Evolutionary conservation across 2,329 filamentous ascomycete genomes (phyloP).

Genomic region (Apiospora rasikravindrae): DNA sequence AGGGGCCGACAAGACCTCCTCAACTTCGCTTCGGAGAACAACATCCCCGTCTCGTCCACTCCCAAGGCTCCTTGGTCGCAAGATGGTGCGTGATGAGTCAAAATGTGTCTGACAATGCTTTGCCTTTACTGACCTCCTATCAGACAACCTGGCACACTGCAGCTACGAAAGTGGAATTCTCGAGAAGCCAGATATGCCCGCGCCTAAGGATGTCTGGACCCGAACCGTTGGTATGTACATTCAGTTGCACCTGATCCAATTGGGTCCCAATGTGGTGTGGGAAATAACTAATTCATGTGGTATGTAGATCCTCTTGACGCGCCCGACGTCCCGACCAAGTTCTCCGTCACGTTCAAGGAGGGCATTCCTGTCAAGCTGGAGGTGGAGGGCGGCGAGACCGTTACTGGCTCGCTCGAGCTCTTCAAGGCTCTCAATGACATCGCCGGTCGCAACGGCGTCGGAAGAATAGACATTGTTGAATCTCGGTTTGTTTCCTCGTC

Average conservation of each 20-base stretch:
- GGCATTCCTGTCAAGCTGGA: conserved; percentile 69
- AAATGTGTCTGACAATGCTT: neutral
- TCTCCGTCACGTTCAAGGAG: conserved; percentile 75
- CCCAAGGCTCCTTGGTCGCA: conserved; percentile 63
- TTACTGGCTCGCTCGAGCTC: conserved; percentile 73
- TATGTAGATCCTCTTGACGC: conserved; percentile 74
- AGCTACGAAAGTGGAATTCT: conserved; percentile 80
- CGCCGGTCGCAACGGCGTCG: conserved; percentile 72
- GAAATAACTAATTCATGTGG: too few relatives aligned
- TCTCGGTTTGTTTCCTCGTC: conserved; percentile 56
- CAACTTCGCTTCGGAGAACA: conserved; percentile 69
- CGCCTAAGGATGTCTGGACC: conserved; percentile 83
- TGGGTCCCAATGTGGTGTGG: too few relatives aligned
- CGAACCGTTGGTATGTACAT: too few relatives aligned
- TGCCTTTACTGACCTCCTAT: conserved; percentile 18
- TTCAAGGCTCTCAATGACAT: conserved; percentile 76
- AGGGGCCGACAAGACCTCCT: conserved; percentile 73
- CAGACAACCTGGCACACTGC: conserved; percentile 77
- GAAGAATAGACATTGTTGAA: conserved; percentile 73
- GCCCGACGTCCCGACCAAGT: conserved; percentile 72
- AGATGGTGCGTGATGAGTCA: conserved; percentile 20
- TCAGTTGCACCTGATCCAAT: too few relatives aligned
- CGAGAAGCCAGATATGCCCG: conserved; percentile 67
- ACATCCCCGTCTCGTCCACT: conserved; percentile 73
- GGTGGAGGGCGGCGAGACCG: conserved; percentile 56